Evolutionary conservation across 768 basidiomycete species (phyloP), one percentile per base, ranked within the genome.

Genomic region (Polyporus arcularius): DNA sequence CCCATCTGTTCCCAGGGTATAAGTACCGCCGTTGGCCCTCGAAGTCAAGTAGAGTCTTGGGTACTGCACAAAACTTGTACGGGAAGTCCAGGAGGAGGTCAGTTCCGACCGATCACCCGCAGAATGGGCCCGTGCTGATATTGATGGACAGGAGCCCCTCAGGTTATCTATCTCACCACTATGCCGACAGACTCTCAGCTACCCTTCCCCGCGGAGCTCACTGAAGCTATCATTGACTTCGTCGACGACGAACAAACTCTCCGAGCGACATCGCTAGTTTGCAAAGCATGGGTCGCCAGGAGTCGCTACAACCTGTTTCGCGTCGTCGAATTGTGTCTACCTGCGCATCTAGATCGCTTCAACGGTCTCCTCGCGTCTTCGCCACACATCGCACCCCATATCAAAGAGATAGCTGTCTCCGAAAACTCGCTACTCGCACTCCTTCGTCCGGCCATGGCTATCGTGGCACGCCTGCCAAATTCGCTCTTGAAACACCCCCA

Each of bases 221-320:
- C 40, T 26, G 65, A 66, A 28, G 28, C 57, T 11, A 57, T 60
- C 11, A 60, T 66, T 15, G 65, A 66, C 57, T 54, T 51, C n/a
- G n/a, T 66, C 7, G 52, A 55, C 41, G 60, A 66, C 52, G 60
- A 63, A 18, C 39, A 50, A 6, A 46, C 65, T 4, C 53, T 66
- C 11, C 46, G 46, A 21, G 18, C 43, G 1, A 61, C 62, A 1
- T 63, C 59, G 1, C 39, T 62, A 6, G 62, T 61, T 8, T 61
- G 59, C 60, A 51, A 47, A 40, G 49, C 53, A 12, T 66, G 62
- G 62, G 38, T 66, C 1, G 30, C 62, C 4, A n/a, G 58, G 5
- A 63, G 62, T 32, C 58, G 55, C 2, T 52, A 61, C 28, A 60
- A 66, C 35, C 62, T 66, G 50, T 66, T 66, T 28, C 61, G 57